A percentile compares a stretch with the other conserved stretches of the same genome.
Conservation (phyloP, 1,284 basidiomycete species). For the Megacollybia platyphylla region DNA sequence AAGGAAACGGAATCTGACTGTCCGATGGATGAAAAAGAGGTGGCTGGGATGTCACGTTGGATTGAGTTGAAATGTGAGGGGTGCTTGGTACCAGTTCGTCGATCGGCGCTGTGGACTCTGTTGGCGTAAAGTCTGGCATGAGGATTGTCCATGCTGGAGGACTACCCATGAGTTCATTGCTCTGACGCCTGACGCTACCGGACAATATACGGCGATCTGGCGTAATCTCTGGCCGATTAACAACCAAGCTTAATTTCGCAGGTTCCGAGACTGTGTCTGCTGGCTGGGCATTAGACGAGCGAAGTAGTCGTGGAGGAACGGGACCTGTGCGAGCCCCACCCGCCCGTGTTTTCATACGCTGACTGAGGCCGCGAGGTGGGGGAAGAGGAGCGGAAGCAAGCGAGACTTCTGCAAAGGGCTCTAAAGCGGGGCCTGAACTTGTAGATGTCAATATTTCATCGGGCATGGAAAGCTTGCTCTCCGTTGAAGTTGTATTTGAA, state of each 20-base stretch:
- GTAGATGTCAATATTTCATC: background rate
- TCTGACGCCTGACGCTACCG: background rate
- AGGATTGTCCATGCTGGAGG: constrained; percentile 12
- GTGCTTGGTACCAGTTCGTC: constrained; percentile 28
- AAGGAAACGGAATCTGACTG: constrained; percentile 31
- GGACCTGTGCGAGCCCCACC: constrained; percentile 4
- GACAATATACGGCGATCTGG: background rate
- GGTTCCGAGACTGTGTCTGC: background rate
- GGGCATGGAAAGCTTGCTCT: background rate
- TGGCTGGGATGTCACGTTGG: constrained; percentile 8
- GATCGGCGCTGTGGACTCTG: constrained; percentile 13
- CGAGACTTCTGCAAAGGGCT: background rate
- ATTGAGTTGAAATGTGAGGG: constrained; percentile 8
- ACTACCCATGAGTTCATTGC: background rate
- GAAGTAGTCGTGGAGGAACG: constrained; percentile 4
- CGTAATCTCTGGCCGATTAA: background rate
- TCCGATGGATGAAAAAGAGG: constrained; percentile 28
- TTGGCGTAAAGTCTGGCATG: constrained; percentile 9
- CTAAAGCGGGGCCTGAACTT: background rate
- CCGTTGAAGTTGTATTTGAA: background rate
- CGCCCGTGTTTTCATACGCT: constrained; percentile 7
- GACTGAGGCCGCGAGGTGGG: constrained; percentile 2
- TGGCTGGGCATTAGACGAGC: background rate
- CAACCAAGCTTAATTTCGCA: background rate
- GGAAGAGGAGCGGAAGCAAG: constrained; percentile 9